These are phyloP conservation scores for Pyrenophora teres DNA, from an alignment of 2,329 filamentous ascomycete genomes.

Conservation along the genomic window DNA sequence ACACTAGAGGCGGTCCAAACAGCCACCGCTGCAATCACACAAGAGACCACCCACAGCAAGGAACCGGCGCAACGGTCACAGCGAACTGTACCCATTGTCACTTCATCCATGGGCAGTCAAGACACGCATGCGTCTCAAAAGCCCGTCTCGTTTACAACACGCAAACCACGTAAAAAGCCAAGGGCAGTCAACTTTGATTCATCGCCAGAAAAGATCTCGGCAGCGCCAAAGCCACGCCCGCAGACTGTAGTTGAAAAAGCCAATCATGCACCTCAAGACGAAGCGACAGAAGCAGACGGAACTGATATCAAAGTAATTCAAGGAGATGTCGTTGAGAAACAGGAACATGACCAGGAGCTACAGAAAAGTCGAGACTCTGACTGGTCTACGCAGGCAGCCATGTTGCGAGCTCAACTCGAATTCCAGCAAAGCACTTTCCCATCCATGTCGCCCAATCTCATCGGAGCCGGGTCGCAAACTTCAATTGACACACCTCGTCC, in stretches of 20 bases:
- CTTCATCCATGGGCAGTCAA: constrained; percentile 5
- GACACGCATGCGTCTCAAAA: constrained; percentile 9
- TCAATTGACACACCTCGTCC: constrained; percentile 24
- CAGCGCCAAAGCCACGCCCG: not conserved
- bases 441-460: constrained; percentile 18
- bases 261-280: not conserved
- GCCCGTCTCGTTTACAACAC: no score
- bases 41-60: not conserved
- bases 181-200: constrained; percentile 33
- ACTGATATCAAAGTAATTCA: not conserved
- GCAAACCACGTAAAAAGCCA: constrained; percentile 20
- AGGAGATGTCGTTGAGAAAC: not conserved
- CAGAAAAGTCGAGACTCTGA: constrained; percentile 26
- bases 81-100: constrained; percentile 10
- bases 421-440: constrained; percentile 39
- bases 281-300: not conserved
- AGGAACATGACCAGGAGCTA: constrained; percentile 2
- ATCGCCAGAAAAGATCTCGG: constrained; percentile 19
- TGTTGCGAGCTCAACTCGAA: constrained; percentile 40
- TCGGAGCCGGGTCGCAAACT: constrained; percentile 23
- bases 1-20: no score
- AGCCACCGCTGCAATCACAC: no score
- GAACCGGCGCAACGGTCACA: constrained; percentile 5
- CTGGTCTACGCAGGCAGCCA: constrained; percentile 45
- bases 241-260: not conserved